Evolutionary conservation across 2,329 filamentous ascomycete species (phyloP).

Genomic region (Diaporthe citri): DNA sequence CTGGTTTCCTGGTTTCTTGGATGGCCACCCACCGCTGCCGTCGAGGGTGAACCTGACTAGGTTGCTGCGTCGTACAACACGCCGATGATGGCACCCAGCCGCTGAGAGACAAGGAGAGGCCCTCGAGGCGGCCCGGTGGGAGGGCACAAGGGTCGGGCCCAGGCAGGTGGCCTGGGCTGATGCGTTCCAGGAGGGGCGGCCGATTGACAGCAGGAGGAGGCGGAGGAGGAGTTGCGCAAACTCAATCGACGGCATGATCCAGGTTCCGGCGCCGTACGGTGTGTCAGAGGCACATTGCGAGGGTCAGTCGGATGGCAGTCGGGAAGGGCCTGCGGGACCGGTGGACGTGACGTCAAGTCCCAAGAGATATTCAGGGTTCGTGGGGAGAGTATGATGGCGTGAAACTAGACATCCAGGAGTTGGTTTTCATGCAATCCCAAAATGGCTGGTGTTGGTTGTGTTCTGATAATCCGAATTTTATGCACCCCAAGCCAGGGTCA

Average conservation of each 20-base stretch:
- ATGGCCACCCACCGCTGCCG: neutral
- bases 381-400: slow-evolving; percentile 18
- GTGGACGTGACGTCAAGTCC: slow-evolving; percentile 30
- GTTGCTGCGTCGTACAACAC: neutral
- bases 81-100: slow-evolving; percentile 28
- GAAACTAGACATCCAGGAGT: slow-evolving; percentile 33
- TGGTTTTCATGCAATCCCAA: slow-evolving; percentile 31
- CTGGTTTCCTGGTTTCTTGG: neutral
- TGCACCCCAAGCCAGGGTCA: slow-evolving; percentile 30
- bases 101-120: slow-evolving; percentile 25
- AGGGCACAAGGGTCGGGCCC: slow-evolving; percentile 4
- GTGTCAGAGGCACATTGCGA: slow-evolving; percentile 29
- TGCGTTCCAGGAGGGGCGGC: slow-evolving; percentile 16
- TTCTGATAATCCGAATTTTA: slow-evolving; percentile 24
- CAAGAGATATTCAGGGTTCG: slow-evolving; percentile 5
- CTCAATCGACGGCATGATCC: slow-evolving; percentile 28
- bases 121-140: neutral
- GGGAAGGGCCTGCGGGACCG: slow-evolving; percentile 25
- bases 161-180: slow-evolving; percentile 22
- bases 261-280: slow-evolving; percentile 9
- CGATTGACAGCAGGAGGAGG: slow-evolving; percentile 18
- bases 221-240: slow-evolving; percentile 16
- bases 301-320: slow-evolving; percentile 11
- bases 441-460: slow-evolving; percentile 14
- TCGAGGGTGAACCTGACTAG: slow-evolving; percentile 24